phyloP scores from a whole-genome alignment of 1,139 yeast species.

The Kodamaea derodonti region DNA sequence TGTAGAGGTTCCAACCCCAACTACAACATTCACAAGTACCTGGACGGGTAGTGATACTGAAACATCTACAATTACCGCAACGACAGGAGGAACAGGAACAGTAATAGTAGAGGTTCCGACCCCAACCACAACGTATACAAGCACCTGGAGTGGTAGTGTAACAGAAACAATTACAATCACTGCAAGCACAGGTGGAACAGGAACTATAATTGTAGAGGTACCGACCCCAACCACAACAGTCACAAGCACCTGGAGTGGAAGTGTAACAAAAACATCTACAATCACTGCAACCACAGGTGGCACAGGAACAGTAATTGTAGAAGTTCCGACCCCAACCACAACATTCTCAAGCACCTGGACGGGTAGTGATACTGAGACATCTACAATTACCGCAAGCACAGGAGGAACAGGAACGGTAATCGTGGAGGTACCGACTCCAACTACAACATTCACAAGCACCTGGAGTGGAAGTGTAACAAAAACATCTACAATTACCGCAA shows the following conservation, averaged over 20 bases:
- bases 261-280: constrained; percentile 5
- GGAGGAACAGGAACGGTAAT: constrained; percentile 11
- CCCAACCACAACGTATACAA: constrained; percentile 13
- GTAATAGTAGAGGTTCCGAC: constrained; percentile 12
- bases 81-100: constrained; percentile 13
- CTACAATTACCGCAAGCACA: constrained; percentile 6
- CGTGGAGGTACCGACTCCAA: constrained; percentile 12
- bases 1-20: constrained; percentile 10
- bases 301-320: constrained; percentile 7
- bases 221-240: constrained; percentile 10
- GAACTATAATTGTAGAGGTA: constrained; percentile 8
- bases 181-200: constrained; percentile 8
- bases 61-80: constrained; percentile 7
- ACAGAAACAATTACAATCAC: constrained; percentile 9
- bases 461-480: constrained; percentile 5
- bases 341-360: constrained; percentile 7
- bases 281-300: constrained; percentile 8
- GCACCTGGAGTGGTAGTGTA: constrained; percentile 9
- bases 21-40: constrained; percentile 1
- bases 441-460: constrained; percentile 9
- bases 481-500: constrained; percentile 4
- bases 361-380: constrained; percentile 9
- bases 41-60: constrained; percentile 4
- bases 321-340: constrained; percentile 3
- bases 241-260: background rate